Percentiles rank a stretch among this genome's conserved stretches.
These are phyloP conservation scores for Hawksworthiomyces lignivorus DNA, from an alignment of 2,329 filamentous ascomycete genomes.

Conservation along the genomic window DNA sequence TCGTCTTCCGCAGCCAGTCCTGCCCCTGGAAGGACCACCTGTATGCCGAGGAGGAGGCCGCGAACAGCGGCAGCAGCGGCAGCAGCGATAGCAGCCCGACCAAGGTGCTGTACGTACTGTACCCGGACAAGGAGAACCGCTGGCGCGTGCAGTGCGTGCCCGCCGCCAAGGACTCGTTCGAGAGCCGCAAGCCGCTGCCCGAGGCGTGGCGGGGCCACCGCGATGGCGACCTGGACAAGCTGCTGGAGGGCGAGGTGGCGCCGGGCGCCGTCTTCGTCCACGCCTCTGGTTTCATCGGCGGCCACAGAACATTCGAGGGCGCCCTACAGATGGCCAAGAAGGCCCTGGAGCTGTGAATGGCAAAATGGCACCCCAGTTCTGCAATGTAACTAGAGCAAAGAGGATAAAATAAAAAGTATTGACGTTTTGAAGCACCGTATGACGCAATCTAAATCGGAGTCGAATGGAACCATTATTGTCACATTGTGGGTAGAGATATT, in stretches of 20 bases:
- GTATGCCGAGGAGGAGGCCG: conserved; percentile 65
- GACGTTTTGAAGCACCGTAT: too few species aligned
- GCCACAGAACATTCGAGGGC: conserved; percentile 86
- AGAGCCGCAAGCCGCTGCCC: conserved; percentile 84
- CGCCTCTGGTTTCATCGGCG: conserved; percentile 91
- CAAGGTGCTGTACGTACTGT: conserved; percentile 90
- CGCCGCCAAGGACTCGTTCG: conserved; percentile 74
- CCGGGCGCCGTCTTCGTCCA: conserved; percentile 85
- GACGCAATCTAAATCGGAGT: too few species aligned
- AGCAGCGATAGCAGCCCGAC: conserved; percentile 51
- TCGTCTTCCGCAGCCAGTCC: conserved; percentile 69
- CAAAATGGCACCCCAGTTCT: too few species aligned
- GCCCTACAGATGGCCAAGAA: conserved; percentile 78
- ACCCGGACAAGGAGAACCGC: conserved; percentile 63
- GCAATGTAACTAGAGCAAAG: too few species aligned
- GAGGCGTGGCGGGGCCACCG: conserved; percentile 87
- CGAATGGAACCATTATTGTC: too few species aligned
- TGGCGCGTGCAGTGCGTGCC: conserved; percentile 96
- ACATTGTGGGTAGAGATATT: too few species aligned
- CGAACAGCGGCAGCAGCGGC: conserved; percentile 34
- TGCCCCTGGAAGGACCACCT: conserved; percentile 97
- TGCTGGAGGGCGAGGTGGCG: conserved; percentile 55
- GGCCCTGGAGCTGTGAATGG: conserved; percentile 47
- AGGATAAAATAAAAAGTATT: too few species aligned
- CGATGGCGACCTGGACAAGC: conserved; percentile 72